Conservation (phyloP, 495 filamentous ascomycete genomes). For the Jackrogersella multiformis region DNA sequence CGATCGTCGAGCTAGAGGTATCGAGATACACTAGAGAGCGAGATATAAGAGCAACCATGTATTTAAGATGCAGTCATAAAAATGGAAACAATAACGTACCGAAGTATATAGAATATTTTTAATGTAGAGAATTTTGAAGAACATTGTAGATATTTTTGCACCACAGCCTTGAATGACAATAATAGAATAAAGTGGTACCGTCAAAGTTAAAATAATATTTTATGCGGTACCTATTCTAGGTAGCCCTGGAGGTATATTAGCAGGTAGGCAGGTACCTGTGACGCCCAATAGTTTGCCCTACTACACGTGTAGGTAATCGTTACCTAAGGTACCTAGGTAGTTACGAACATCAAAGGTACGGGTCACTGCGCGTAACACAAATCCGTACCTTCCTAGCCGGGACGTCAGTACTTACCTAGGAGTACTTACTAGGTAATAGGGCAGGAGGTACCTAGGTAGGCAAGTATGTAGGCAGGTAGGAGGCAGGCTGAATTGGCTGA, state of each 20-base stretch:
- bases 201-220: background rate
- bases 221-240: too few relatives aligned
- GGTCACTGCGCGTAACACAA: too few relatives aligned
- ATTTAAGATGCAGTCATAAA: background rate
- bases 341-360: too few relatives aligned
- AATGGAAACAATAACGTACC: background rate
- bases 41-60: background rate
- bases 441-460: too few relatives aligned
- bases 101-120: background rate
- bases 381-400: too few relatives aligned
- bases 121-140: background rate
- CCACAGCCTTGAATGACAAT: background rate
- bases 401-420: too few relatives aligned
- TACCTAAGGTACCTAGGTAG: too few relatives aligned
- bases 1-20: background rate
- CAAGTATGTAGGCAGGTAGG: constrained; percentile 2
- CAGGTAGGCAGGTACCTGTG: too few relatives aligned
- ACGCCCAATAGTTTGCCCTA: too few relatives aligned
- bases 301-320: too few relatives aligned
- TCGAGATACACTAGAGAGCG: background rate
- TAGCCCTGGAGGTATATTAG: too few relatives aligned
- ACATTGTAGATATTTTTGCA: background rate
- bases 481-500: background rate
- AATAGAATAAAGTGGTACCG: background rate
- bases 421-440: too few relatives aligned